Evolutionary conservation across 2,329 filamentous ascomycete species (phyloP).

Genomic region (Phialophora tarda): DNA sequence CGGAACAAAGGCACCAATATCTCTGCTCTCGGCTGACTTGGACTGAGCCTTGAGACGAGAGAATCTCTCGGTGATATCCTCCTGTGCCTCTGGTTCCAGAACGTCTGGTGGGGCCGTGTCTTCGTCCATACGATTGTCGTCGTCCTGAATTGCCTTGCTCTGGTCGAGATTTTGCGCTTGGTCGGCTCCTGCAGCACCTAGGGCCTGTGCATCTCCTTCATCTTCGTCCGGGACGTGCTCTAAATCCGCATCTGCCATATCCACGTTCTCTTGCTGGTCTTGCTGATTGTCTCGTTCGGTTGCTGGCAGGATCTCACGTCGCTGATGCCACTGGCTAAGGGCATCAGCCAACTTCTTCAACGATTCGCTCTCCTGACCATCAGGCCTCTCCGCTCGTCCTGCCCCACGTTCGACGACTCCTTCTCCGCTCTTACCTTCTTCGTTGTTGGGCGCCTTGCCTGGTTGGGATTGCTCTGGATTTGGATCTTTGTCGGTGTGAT

Average conservation of each 20-base stretch:
- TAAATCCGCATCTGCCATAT: conserved; percentile 82
- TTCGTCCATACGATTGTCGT: conserved; percentile 61
- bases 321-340: conserved; percentile 90
- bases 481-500: conserved; percentile 32
- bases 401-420: conserved; percentile 35
- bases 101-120: conserved; percentile 64
- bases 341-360: conserved; percentile 96
- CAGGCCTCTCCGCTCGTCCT: conserved; percentile 35
- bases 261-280: conserved; percentile 64
- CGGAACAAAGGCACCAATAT: conserved; percentile 61
- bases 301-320: conserved; percentile 76
- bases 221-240: conserved; percentile 89
- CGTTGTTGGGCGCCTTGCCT: conserved; percentile 33
- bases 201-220: conserved; percentile 83
- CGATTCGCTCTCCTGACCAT: conserved; percentile 63
- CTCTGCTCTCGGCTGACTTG: conserved; percentile 49
- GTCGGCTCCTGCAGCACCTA: conserved; percentile 86
- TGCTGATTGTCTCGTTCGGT: conserved; percentile 59
- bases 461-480: conserved; percentile 35
- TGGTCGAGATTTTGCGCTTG: conserved; percentile 86
- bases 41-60: conserved; percentile 43
- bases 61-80: conserved; percentile 46
- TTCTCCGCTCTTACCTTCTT: conserved; percentile 35
- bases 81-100: conserved; percentile 37
- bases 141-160: conserved; percentile 79